Evolutionary conservation across 2,329 filamentous ascomycete genomes (phyloP).

Genomic region (Trichoderma koningiopsis): DNA sequence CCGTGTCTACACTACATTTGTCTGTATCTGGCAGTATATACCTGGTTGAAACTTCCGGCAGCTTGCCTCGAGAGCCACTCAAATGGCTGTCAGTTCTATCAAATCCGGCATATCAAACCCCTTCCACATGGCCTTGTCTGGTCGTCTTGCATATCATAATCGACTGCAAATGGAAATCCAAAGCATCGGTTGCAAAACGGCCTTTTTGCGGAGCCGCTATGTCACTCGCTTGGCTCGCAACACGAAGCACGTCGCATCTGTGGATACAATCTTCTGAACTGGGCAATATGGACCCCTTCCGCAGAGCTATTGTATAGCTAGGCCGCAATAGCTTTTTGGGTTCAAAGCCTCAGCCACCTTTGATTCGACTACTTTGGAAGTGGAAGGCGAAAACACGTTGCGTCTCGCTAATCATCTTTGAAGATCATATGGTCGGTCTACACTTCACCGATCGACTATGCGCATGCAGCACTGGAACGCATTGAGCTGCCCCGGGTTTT

Average conservation of each 20-base stretch:
- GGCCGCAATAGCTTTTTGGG: conserved; percentile 4
- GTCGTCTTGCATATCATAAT: conserved; percentile 76
- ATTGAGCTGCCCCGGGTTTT: neutral
- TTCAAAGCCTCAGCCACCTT: conserved; percentile 2
- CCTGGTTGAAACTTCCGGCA: neutral
- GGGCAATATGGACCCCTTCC: neutral
- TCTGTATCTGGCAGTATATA: neutral
- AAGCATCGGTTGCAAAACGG: conserved; percentile 69
- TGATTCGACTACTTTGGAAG: neutral
- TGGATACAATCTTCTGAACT: conserved; percentile 6
- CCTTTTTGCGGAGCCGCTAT: conserved; percentile 85
- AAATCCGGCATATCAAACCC: conserved; percentile 51
- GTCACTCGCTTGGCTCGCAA: conserved; percentile 59
- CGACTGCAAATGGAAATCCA: conserved; percentile 2
- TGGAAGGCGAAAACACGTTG: neutral
- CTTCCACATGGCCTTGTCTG: conserved; percentile 65
- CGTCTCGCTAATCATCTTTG: neutral
- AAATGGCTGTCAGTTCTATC: neutral
- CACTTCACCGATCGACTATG: neutral
- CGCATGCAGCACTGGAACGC: neutral
- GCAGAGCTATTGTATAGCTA: conserved; percentile 8
- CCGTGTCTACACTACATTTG: neutral
- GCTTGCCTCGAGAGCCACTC: neutral
- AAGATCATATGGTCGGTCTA: neutral
- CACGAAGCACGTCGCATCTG: conserved; percentile 62